Percentiles rank a stretch among this genome's conserved stretches.
Conservation (phyloP, 2,329 filamentous ascomycete genomes). For the Pseudofabraea citricarpa region DNA sequence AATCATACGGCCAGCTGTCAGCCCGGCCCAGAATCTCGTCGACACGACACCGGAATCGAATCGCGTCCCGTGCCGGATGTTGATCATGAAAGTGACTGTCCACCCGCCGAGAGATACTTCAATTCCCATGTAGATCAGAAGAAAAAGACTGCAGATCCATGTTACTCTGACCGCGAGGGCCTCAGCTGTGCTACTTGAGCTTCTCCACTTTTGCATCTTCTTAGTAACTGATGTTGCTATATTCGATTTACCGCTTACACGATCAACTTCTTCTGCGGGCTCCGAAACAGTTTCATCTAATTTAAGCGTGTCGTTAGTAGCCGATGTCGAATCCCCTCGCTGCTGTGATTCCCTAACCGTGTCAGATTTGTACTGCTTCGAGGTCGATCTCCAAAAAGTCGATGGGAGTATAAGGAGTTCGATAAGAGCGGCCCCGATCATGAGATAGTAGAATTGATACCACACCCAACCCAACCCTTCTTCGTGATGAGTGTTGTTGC, state of each 20-base stretch:
- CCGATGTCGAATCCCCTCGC: background rate
- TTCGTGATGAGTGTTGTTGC: slow-evolving; percentile 68
- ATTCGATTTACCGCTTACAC: background rate
- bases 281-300: slow-evolving; percentile 5
- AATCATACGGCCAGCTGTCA: slow-evolving; percentile 68
- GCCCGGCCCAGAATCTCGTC: slow-evolving; percentile 80
- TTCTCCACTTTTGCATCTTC: background rate
- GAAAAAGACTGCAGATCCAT: slow-evolving; percentile 67
- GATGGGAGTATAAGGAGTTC: slow-evolving; percentile 47
- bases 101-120: slow-evolving; percentile 75
- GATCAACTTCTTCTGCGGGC: slow-evolving; percentile 15
- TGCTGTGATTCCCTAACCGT: slow-evolving; percentile 38
- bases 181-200: background rate
- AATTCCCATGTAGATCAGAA: slow-evolving; percentile 73
- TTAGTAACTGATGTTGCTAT: background rate
- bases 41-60: slow-evolving; percentile 73
- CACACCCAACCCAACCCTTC: slow-evolving; percentile 50
- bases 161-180: slow-evolving; percentile 47
- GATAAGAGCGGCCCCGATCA: slow-evolving; percentile 49
- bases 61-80: slow-evolving; percentile 60
- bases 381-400: slow-evolving; percentile 61
- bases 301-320: background rate
- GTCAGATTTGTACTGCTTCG: slow-evolving; percentile 47
- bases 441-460: slow-evolving; percentile 69
- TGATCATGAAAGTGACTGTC: slow-evolving; percentile 55